Evolutionary conservation across 2,329 filamentous ascomycete species (phyloP), one percentile per base, ranked within the genome.

Genomic region (Leptographium procerum): DNA sequence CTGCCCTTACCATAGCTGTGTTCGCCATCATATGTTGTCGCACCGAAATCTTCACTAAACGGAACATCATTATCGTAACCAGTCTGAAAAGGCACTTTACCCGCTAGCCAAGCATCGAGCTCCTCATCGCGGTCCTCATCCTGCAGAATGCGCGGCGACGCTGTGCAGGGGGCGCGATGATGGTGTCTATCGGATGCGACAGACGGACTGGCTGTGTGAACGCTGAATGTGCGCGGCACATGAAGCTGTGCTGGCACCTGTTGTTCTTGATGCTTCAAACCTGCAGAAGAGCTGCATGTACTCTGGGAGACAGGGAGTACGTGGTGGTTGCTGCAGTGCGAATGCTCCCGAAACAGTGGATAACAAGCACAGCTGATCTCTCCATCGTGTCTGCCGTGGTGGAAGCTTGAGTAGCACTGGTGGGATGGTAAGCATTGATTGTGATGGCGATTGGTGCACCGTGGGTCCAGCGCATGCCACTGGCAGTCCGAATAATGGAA

Each of bases 181-280:
- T 33, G 13, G 36, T 24, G 4, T 4, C n/a, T 19, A 29, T 60
- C 57, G 0, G 57, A 59, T 1, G 47, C 29, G 6, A 33, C n/a
- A 0, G 59, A 45, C 3, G 60, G 59, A 22, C 60, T 63, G n/a
- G 43, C 54, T 4, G 60, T 62, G 48, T 60, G 56, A 14, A 61
- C 59, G 26, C 61, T 60, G 9, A 61, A 61, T 1, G 56, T 62
- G n/a, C 59, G 56, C 8, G 60, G 57, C 33, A 50, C 33, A 19
- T 47, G 24, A 8, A n/a, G 2, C 3, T 33, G 43, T 2, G n/a
- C 34, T 14, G 45, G 22, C 14, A 28, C 10, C 11, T 22, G 26
- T 16, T 26, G 29, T 22, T n/a, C 29, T 13, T 5, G 50, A 22
- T 22, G 13, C 9, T n/a, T 19, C 4, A n/a, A 13, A 0, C 26